phyloP scores from a whole-genome alignment of 2,329 filamentous ascomycete species.

The Fusarium austroafricanum region DNA sequence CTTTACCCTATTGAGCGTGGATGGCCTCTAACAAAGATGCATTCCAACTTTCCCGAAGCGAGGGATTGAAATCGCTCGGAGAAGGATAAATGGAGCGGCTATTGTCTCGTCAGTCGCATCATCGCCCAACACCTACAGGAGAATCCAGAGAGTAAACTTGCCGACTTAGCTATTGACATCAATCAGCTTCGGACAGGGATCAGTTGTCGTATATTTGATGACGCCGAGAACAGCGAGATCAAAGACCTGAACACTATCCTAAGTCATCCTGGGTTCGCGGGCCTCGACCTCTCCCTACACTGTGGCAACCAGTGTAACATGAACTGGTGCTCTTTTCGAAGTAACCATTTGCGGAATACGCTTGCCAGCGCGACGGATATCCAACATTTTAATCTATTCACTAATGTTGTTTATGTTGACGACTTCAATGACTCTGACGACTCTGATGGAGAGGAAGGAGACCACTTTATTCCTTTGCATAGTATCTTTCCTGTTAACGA shows the following conservation, averaged over 20 bases:
- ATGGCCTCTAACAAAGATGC: slow-evolving; percentile 12
- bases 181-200: slow-evolving; percentile 49
- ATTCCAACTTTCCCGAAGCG: neutral
- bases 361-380: neutral
- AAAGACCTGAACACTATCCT: slow-evolving; percentile 15
- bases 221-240: neutral
- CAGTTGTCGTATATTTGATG: slow-evolving; percentile 32
- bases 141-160: slow-evolving; percentile 28
- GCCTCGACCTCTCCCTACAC: slow-evolving; percentile 21
- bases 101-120: slow-evolving; percentile 44
- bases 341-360: neutral
- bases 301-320: neutral
- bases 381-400: neutral
- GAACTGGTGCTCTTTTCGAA: slow-evolving; percentile 16
- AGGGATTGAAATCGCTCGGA: neutral
- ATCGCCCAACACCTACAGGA: slow-evolving; percentile 40
- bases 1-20: slow-evolving; percentile 53
- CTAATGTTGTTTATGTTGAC: neutral
- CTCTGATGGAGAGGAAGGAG: neutral
- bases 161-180: slow-evolving; percentile 51
- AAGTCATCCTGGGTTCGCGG: slow-evolving; percentile 16
- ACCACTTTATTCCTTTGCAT: neutral
- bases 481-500: neutral
- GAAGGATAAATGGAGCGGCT: slow-evolving; percentile 46
- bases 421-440: neutral